Evolutionary conservation across 2,329 filamentous ascomycete genomes (phyloP).

Genomic region (Botrytis fabae): DNA sequence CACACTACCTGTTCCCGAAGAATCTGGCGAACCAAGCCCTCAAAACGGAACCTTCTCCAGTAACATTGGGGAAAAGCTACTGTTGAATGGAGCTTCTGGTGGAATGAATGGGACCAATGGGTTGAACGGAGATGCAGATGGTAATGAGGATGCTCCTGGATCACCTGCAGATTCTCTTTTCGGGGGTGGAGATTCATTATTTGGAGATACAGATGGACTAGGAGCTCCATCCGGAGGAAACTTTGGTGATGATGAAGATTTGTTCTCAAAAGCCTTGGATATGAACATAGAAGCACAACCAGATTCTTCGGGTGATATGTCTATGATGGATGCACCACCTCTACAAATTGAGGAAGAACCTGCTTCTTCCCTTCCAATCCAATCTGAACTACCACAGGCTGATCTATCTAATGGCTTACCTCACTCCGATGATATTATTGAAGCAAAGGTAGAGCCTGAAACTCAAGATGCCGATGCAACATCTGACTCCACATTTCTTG

Average conservation of each 20-base stretch:
- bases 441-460: constrained; percentile 36
- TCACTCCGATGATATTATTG: constrained; percentile 25
- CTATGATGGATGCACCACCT: constrained; percentile 30
- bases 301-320: constrained; percentile 36
- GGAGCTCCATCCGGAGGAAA: constrained; percentile 54
- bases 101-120: constrained; percentile 45
- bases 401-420: constrained; percentile 28
- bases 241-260: constrained; percentile 83
- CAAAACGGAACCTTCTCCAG: constrained; percentile 70
- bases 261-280: constrained; percentile 74
- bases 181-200: constrained; percentile 81
- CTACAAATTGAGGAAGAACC: constrained; percentile 30
- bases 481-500: constrained; percentile 80
- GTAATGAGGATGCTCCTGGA: constrained; percentile 58
- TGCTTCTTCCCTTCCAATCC: not conserved
- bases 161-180: constrained; percentile 73
- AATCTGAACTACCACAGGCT: constrained; percentile 26
- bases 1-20: constrained; percentile 71
- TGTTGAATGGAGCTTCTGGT: constrained; percentile 53
- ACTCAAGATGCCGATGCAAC: constrained; percentile 57
- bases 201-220: constrained; percentile 71
- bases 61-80: constrained; percentile 65
- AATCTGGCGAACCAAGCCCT: constrained; percentile 59
- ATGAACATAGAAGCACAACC: constrained; percentile 37
- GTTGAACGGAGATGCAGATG: constrained; percentile 41